Percentiles rank a stretch among this genome's conserved stretches.
phyloP scores from a whole-genome alignment of 1,139 yeast species.

The Taphrina flavorubra region DNA sequence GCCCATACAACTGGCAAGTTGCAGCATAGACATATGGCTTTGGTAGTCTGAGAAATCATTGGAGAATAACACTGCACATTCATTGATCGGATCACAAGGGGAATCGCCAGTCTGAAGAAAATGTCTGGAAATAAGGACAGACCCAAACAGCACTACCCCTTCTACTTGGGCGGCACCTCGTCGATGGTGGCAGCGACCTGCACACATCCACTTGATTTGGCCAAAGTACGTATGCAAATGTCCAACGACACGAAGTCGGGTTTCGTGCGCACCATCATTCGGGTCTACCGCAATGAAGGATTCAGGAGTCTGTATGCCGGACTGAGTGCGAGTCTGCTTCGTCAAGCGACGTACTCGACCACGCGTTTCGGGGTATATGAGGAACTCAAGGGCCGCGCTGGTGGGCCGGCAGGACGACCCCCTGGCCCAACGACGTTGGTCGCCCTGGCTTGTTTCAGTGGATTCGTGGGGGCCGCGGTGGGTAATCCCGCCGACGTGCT shows the following conservation, averaged over 20 bases:
- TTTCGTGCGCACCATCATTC: slow-evolving; percentile 64
- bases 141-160: slow-evolving; percentile 11
- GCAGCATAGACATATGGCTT: no score
- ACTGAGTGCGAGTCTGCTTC: slow-evolving; percentile 74
- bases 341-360: slow-evolving; percentile 89
- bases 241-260: slow-evolving; percentile 69
- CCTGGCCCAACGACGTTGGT: slow-evolving; percentile 61
- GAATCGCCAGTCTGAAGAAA: background rate
- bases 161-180: slow-evolving; percentile 48
- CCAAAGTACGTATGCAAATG: slow-evolving; percentile 83
- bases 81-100: no score
- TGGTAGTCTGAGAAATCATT: no score
- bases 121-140: background rate
- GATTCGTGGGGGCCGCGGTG: slow-evolving; percentile 80
- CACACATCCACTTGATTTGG: slow-evolving; percentile 75
- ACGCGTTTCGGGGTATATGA: slow-evolving; percentile 86
- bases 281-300: slow-evolving; percentile 66
- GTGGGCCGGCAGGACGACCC: slow-evolving; percentile 52
- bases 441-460: slow-evolving; percentile 82
- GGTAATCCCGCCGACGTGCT: slow-evolving; percentile 91
- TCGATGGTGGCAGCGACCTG: slow-evolving; percentile 55
- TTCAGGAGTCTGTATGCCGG: slow-evolving; percentile 75
- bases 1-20: no score
- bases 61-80: no score
- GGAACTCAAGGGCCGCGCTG: slow-evolving; percentile 61